Base-by-base conservation (phyloP, 2,329 filamentous ascomycete genomes). In the Ceratocystis albifundus region DNA sequence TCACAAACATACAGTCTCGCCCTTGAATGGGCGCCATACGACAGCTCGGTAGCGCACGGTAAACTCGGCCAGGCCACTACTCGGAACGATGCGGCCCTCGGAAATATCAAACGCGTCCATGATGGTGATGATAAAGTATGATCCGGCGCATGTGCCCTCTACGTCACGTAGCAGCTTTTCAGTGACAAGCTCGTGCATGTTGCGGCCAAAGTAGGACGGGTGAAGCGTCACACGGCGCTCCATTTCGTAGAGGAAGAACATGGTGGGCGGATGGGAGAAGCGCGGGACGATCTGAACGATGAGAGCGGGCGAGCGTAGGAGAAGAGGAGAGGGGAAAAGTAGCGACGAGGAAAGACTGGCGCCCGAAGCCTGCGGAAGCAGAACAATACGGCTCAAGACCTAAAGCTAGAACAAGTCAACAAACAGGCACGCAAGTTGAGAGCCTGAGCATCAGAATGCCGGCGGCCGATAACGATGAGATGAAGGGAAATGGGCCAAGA, bases 161-260 rank as follows among this genome's bases (percentile, higher is more conserved):
- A 96, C 90, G 74, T 97, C 93, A 73, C 89, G 88, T 70, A 96
- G 83, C 32, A 99, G 85, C 76, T 93, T 91, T 71, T 88, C 88
- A 64, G 89, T 93, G 50, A 99, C 89, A 72, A 96, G 87, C 71
- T 95, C 88, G 72, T 93, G 88, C 80, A 96, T 95, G 74, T 94
- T 90, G 69, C 90, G 88, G 67, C 92, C 92, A 75, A 99, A 97
- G 79, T 95, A 99, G 12, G 93, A 97, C 32, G 94, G 94, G 74
- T 99, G 94, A 73, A 99, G 84, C 71, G 90, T 92, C 73, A 97
- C 92, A 74, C 90, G 88, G 74, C 93, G 91, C 79, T 96, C 91
- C 77, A 97, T 88, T 74, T 96, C 93, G 78, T 96, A 90, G 70
- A 99, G 89, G 80, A 99, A 99, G 78, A 97, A 99, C 94, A 99